Conservation (phyloP, 345 rosid genomes). For the Eucalyptus marginata region DNA sequence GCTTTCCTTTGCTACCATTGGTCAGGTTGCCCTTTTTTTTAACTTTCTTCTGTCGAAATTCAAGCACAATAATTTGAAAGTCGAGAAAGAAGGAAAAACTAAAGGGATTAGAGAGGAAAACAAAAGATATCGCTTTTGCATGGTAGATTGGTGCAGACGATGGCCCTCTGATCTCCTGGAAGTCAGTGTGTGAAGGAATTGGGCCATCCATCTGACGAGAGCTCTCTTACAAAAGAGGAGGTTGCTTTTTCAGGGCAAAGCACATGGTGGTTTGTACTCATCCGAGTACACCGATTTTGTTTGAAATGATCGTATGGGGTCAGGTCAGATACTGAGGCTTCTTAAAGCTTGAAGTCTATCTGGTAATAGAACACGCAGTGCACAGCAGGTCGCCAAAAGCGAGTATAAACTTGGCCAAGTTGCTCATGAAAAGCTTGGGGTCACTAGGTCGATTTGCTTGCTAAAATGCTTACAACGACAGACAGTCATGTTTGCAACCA, state of each 20-base stretch:
- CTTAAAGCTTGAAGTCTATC: not conserved
- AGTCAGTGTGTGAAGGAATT: not conserved
- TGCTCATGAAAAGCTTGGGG: not conserved
- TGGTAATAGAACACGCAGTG: not conserved
- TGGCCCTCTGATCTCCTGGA: not conserved
- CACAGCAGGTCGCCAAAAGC: not conserved
- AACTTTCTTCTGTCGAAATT: not conserved
- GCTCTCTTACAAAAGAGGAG: not conserved
- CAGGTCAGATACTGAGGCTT: not conserved
- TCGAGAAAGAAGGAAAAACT: not conserved
- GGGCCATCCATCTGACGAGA: not conserved
- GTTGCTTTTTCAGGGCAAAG: not conserved
- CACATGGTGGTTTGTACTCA: not conserved
- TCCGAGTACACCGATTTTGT: not conserved
- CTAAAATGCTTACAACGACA: not conserved
- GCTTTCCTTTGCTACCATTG: not conserved
- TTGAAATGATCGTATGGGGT: not conserved
- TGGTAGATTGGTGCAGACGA: not conserved
- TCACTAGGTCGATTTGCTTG: not conserved
- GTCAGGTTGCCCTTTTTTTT: not conserved
- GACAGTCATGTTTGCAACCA: not conserved
- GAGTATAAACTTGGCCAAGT: not conserved
- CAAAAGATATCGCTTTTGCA: not conserved
- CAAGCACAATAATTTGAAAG: not conserved
- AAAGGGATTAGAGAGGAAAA: not conserved